These are phyloP conservation scores for Sugiyamaella floridensis DNA, from an alignment of 805 yeast genomes.

Conservation along the genomic window DNA sequence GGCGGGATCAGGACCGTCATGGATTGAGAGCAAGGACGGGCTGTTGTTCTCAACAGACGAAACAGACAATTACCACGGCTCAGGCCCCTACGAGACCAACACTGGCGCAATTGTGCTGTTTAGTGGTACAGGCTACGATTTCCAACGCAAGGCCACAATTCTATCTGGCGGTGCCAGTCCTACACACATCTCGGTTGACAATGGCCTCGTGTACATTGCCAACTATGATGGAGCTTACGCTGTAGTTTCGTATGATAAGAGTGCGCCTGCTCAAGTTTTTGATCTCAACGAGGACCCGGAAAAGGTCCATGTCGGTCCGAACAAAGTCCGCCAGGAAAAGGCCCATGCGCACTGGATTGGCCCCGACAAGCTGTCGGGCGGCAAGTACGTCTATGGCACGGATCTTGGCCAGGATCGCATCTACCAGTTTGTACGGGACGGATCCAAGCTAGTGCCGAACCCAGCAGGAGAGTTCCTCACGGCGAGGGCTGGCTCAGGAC, in stretches of 20 bases:
- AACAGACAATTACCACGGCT: constrained; percentile 2
- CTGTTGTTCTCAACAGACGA: constrained; percentile 7
- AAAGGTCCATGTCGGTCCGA: constrained; percentile 6
- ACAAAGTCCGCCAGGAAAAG: constrained; percentile 9
- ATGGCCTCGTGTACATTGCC: not conserved
- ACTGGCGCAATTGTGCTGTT: constrained; percentile 4
- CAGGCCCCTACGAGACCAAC: constrained; percentile 2
- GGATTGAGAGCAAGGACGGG: constrained; percentile 2
- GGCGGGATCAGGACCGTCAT: constrained; percentile 4
- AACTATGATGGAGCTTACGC: constrained; percentile 8
- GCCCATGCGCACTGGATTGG: constrained; percentile 13
- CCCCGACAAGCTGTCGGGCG: not conserved
- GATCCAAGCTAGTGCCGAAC: constrained; percentile 1
- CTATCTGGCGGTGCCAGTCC: constrained; percentile 9
- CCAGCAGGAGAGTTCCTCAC: not conserved
- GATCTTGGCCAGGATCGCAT: constrained; percentile 13
- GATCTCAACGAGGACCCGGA: not conserved
- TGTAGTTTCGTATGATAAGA: not conserved
- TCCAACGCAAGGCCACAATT: constrained; percentile 1
- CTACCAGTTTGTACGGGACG: constrained; percentile 3
- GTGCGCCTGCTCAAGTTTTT: constrained; percentile 1
- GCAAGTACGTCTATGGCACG: constrained; percentile 3
- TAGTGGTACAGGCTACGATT: not conserved
- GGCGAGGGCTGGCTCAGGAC: constrained; percentile 6
- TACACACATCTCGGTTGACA: constrained; percentile 8